These are phyloP conservation scores for Fusarium kyushuense DNA, from an alignment of 2,329 filamentous ascomycete genomes.

Conservation along the genomic window DNA sequence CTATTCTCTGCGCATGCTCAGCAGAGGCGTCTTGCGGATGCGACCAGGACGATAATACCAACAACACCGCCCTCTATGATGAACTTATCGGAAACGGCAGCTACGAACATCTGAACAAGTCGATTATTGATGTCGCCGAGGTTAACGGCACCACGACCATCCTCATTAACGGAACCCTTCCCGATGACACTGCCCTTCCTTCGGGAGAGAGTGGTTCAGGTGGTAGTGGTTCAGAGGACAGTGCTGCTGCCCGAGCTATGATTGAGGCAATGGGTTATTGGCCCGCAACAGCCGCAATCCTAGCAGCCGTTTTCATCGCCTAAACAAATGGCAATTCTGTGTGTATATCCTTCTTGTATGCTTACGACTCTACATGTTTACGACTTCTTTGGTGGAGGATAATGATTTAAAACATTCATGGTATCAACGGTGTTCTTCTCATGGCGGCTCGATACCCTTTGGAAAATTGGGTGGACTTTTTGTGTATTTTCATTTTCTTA, in stretches of 20 bases:
- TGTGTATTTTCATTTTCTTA: background rate
- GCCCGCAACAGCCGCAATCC: conserved; percentile 60
- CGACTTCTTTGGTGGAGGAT: conserved; percentile 14
- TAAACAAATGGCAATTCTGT: conserved; percentile 46
- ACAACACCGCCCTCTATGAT: conserved; percentile 68
- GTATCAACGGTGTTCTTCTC: conserved; percentile 11
- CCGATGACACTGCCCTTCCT: conserved; percentile 74
- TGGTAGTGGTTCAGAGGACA: no score
- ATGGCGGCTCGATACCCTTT: conserved; percentile 27
- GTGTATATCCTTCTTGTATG: conserved; percentile 29
- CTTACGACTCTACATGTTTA: conserved; percentile 24
- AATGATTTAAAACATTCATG: conserved; percentile 1
- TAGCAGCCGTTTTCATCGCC: conserved; percentile 59
- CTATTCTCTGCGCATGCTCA: conserved; percentile 65
- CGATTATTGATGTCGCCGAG: conserved; percentile 68
- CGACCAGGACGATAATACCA: conserved; percentile 67
- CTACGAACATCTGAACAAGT: conserved; percentile 69
- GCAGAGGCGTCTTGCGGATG: conserved; percentile 67
- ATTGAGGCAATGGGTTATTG: conserved; percentile 61
- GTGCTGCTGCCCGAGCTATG: conserved; percentile 50
- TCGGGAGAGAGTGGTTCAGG: no score
- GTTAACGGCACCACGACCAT: conserved; percentile 74
- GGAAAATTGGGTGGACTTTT: conserved; percentile 11
- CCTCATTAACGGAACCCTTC: conserved; percentile 80
- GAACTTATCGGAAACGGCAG: conserved; percentile 75